Conservation (phyloP, 768 basidiomycete species). For the Cystobasidium tubakii region DNA sequence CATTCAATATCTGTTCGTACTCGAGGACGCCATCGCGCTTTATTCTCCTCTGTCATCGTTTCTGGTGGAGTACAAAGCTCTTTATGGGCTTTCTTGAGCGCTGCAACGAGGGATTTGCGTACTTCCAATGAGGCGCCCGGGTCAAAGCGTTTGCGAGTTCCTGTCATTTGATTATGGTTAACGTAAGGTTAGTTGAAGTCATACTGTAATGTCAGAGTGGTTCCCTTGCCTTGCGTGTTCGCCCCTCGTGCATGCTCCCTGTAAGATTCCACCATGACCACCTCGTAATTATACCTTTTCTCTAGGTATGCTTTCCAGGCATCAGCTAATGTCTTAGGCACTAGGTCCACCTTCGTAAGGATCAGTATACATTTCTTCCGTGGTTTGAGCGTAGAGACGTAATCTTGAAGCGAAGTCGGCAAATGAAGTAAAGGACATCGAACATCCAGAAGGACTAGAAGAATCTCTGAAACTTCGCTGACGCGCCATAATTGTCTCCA, state of each 20-base stretch:
- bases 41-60: constrained; percentile 53
- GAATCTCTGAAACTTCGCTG: constrained; percentile 78
- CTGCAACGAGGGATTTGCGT: constrained; percentile 54
- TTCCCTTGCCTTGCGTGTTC: constrained; percentile 35
- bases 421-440: constrained; percentile 82
- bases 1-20: constrained; percentile 68
- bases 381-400: constrained; percentile 53
- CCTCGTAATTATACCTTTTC: constrained; percentile 53
- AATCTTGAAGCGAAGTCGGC: constrained; percentile 67
- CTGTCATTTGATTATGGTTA: background rate
- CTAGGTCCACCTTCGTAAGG: constrained; percentile 81
- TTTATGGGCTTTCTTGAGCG: constrained; percentile 62
- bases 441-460: constrained; percentile 76
- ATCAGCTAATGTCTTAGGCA: constrained; percentile 60
- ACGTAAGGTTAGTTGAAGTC: too few species aligned
- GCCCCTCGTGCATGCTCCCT: constrained; percentile 45
- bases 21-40: constrained; percentile 61
- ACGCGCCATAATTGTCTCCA: constrained; percentile 98
- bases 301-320: constrained; percentile 57
- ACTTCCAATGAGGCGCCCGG: constrained; percentile 11
- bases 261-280: constrained; percentile 70
- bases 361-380: constrained; percentile 61
- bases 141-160: constrained; percentile 30
- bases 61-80: constrained; percentile 66
- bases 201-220: too few species aligned